Conservation (phyloP, 805 yeast genomes). For the Candida nitratophila region DNA sequence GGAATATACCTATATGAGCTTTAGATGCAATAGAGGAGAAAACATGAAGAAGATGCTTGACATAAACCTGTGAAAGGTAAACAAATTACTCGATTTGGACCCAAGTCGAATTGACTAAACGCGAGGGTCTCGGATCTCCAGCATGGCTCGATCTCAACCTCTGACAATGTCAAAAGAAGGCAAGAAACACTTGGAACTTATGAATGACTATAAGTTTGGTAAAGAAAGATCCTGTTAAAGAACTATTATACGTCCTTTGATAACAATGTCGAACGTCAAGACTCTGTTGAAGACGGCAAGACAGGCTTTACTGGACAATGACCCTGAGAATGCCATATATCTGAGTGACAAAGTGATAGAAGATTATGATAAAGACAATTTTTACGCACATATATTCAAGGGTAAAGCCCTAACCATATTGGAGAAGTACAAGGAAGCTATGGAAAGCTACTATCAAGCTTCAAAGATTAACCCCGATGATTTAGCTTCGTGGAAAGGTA, state of each 20-base stretch:
- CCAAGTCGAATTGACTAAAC: not conserved
- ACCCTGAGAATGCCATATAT: conserved; percentile 57
- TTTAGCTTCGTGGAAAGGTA: conserved; percentile 77
- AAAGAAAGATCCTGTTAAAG: no score
- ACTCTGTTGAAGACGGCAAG: conserved; percentile 40
- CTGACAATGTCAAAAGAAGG: no score
- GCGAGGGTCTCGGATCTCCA: not conserved
- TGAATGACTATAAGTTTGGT: no score
- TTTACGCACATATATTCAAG: conserved; percentile 60
- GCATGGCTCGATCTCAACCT: no score
- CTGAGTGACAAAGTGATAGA: conserved; percentile 48
- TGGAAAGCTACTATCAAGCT: conserved; percentile 40
- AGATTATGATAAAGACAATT: conserved; percentile 45
- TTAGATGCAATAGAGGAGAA: no score
- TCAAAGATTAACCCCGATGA: conserved; percentile 42
- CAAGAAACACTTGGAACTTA: no score
- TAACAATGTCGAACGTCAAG: conserved; percentile 8
- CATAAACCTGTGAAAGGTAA: no score
- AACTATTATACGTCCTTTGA: not conserved
- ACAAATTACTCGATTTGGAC: not conserved
- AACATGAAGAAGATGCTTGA: no score
- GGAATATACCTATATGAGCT: no score
- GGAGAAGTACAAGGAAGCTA: conserved; percentile 32
- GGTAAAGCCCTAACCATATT: conserved; percentile 61
- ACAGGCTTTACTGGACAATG: conserved; percentile 43